Base-by-base conservation (phyloP, 495 filamentous ascomycete genomes). In the Neurospora africana region DNA sequence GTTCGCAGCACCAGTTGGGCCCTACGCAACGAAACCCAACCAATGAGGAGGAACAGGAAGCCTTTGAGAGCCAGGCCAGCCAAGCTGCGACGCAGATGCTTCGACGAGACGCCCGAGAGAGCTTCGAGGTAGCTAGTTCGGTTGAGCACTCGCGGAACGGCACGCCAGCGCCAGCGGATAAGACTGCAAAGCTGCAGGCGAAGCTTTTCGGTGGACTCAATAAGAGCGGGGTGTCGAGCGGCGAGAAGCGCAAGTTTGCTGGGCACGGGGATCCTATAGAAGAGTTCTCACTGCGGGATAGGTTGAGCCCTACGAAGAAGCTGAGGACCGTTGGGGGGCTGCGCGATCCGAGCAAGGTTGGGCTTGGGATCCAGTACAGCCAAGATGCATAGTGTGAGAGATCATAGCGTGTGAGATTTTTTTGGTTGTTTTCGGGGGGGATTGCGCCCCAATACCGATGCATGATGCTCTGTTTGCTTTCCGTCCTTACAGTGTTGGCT, bases 171-270 rank as follows among this genome's bases (percentile, higher is more conserved):
- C 81, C 82, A 27, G 79, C 80, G 6, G 83, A 85, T 44, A 83
- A 84, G 72, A 79, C 76, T n/a, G 80, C 81, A 1, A 82, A 83
- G 65, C 83, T 89, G 11, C 91, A 92, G 74, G 86, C 87, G 19
- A 92, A 90, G 78, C 78, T 93, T n/a, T 91, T 90, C 77, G 89
- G 89, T 0, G 86, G 88, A 21, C 82, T 91, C 53, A 87, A 85
- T 73, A 92, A 92, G 80, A 79, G 84, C n/a, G 80, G 81, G 33
- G 71, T 77, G 68, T 58, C 70, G 44, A 36, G 30, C 21, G 74
- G 73, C 30, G 85, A 83, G 70, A 92, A 92, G 84, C 86, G 90
- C 68, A 89, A 89, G 78, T 85, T 84, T 70, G 85, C 80, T 74
- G 83, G 81, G 3, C 47, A 44, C 73, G 83, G 85, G 41, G 81